Evolutionary conservation across 306 rosid genomes (phyloP), one percentile per base, ranked within the genome.

Genomic region (Cucurbita pepo): DNA sequence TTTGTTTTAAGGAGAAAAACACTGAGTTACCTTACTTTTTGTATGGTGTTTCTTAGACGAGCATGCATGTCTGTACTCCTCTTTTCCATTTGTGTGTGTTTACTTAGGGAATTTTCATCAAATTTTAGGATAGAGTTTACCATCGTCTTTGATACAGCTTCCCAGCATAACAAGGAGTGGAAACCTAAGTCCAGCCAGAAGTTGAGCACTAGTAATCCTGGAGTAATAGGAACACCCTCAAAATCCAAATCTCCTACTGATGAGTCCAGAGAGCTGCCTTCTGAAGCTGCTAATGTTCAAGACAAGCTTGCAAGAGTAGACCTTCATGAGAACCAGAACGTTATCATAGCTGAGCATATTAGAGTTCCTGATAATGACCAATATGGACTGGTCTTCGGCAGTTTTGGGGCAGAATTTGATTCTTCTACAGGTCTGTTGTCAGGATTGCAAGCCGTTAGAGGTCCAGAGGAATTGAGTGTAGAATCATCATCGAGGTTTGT

Each of bases 151-250:
- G 69, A 62, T 86, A 89, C 93, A 95, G 99, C 81, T 77, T 71
- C 90, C 62, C 99, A 89, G 81, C 90, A 88, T 72, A 91, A 84
- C 79, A 94, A 87, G 80, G 95, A 88, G 84, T 95, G 99, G 99
- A 95, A 88, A 79, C 99, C 99, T 54, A 95, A 95, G 77, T 85
- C 88, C 69, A 91, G 96, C 85, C 89, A 86, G 83, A 95, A 91
- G 79, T 67, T 76, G 51, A 85, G 80, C 75, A 77, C 77, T 43
- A 90, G 78, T 43, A 69, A 63, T 79, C 93, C 86, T 76, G 95
- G 96, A 61, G 97, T 91, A 61, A 89, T 91, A 59, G 99, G 96
- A 78, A 85, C 85, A n/a, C 95, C 91, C 12, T 81, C 85, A 67
- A 86, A 86, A 73, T 74, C 93, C 44, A 81, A 72, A 79, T 84